phyloP scores from a whole-genome alignment of 2,329 filamentous ascomycete genomes.

The Xylariaceae sp. region DNA sequence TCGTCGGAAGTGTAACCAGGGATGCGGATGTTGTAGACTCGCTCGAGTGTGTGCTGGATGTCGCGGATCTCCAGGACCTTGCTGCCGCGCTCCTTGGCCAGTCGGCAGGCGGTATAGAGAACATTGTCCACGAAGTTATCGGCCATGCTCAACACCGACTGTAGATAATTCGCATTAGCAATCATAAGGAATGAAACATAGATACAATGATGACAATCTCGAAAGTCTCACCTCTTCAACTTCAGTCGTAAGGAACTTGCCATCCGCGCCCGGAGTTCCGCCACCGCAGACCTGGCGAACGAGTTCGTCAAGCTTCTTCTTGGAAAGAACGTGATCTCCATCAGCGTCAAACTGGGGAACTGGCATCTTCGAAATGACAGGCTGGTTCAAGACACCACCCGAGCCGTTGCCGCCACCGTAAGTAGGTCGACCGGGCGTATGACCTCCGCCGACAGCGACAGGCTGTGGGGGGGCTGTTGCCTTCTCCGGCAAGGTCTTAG shows the following conservation, averaged over 20 bases:
- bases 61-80: conserved; percentile 86
- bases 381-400: conserved; percentile 80
- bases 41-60: conserved; percentile 75
- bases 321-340: conserved; percentile 88
- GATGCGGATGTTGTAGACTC: conserved; percentile 84
- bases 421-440: conserved; percentile 69
- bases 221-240: conserved; percentile 75
- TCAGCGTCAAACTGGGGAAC: conserved; percentile 85
- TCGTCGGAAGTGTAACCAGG: conserved; percentile 94
- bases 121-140: conserved; percentile 95
- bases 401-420: conserved; percentile 72
- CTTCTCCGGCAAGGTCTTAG: conserved; percentile 66
- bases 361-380: conserved; percentile 74
- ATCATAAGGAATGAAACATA: background rate
- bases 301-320: conserved; percentile 94
- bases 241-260: conserved; percentile 77
- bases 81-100: conserved; percentile 87
- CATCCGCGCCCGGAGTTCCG: conserved; percentile 64
- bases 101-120: conserved; percentile 77
- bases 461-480: conserved; percentile 67
- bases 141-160: conserved; percentile 83
- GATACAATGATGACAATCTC: conserved; percentile 3
- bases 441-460: conserved; percentile 61
- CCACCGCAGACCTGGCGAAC: conserved; percentile 89
- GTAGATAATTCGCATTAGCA: conserved; percentile 8